Conservation (phyloP, 2,329 filamentous ascomycete genomes). For the Arthrobotrys entomopaga region DNA sequence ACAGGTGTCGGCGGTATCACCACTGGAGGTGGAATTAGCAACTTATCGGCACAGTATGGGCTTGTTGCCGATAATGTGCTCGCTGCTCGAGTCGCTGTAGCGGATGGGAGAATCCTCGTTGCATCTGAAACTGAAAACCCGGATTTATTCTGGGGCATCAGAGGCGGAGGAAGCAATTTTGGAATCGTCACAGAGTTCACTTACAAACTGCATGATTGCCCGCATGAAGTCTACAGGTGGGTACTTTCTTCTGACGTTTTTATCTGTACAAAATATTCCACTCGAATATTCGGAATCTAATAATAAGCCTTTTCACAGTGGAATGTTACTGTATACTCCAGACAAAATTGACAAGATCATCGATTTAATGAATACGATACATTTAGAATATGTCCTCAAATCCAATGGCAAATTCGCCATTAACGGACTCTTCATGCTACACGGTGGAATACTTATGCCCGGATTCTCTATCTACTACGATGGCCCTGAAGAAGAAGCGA, state of each 20-base stretch:
- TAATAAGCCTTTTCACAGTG: slow-evolving; percentile 5
- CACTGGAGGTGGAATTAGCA: slow-evolving; percentile 45
- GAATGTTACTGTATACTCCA: slow-evolving; percentile 30
- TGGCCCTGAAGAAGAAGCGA: slow-evolving; percentile 44
- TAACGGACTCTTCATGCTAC: slow-evolving; percentile 24
- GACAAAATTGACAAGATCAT: slow-evolving; percentile 33
- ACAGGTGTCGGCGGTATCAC: slow-evolving; percentile 52
- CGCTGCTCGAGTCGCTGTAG: slow-evolving; percentile 46
- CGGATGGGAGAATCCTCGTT: slow-evolving; percentile 66
- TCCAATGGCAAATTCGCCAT: slow-evolving; percentile 44
- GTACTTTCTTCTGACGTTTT: not conserved
- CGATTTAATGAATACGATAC: slow-evolving; percentile 23
- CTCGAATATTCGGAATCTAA: slow-evolving; percentile 1
- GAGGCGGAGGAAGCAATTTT: slow-evolving; percentile 70
- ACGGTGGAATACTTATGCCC: slow-evolving; percentile 23
- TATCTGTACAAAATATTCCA: not conserved
- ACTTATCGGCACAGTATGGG: slow-evolving; percentile 36
- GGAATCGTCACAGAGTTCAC: slow-evolving; percentile 68
- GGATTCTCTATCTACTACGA: slow-evolving; percentile 45
- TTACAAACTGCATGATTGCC: slow-evolving; percentile 65
- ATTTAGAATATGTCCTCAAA: slow-evolving; percentile 39
- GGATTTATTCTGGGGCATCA: slow-evolving; percentile 70
- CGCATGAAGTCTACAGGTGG: slow-evolving; percentile 53
- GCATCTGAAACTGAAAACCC: slow-evolving; percentile 61
- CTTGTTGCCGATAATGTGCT: slow-evolving; percentile 49